These are phyloP conservation scores for Chlamydomonas incerta DNA, from an alignment of 139 green algal species.

Conservation along the genomic window DNA sequence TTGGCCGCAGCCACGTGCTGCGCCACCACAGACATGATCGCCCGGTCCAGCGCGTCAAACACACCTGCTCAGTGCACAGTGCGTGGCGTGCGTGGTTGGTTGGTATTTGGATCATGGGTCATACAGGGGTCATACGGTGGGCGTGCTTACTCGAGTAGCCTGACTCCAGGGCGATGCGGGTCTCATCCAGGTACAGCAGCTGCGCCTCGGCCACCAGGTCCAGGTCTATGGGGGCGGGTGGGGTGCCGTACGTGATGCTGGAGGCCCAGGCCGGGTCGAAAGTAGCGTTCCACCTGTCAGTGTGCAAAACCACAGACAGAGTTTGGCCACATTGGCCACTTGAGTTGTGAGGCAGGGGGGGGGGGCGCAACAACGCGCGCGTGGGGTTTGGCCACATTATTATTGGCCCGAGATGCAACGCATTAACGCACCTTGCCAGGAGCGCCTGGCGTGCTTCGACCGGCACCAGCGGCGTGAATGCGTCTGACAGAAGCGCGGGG, in stretches of 20 bases:
- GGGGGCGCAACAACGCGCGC: too few species aligned
- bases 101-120: too few species aligned
- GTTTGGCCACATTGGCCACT: too few species aligned
- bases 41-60: slow-evolving; percentile 7
- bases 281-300: slow-evolving; percentile 19
- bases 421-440: slow-evolving; percentile 1
- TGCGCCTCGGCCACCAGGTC: background rate
- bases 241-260: background rate
- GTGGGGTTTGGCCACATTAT: too few species aligned
- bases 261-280: background rate
- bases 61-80: slow-evolving; percentile 24
- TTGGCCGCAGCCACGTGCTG: background rate
- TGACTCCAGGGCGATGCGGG: background rate
- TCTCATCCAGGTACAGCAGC: background rate
- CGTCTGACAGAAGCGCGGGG: background rate
- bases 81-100: background rate
- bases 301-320: too few species aligned
- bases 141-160: background rate
- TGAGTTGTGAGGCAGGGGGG: too few species aligned
- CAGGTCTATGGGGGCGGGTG: background rate
- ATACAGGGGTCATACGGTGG: too few species aligned
- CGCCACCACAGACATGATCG: background rate
- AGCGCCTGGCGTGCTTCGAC: background rate
- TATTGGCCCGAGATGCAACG: too few species aligned
- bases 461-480: background rate